phyloP scores from a whole-genome alignment of 306 rosid genomes.

The Myrica gale region DNA sequence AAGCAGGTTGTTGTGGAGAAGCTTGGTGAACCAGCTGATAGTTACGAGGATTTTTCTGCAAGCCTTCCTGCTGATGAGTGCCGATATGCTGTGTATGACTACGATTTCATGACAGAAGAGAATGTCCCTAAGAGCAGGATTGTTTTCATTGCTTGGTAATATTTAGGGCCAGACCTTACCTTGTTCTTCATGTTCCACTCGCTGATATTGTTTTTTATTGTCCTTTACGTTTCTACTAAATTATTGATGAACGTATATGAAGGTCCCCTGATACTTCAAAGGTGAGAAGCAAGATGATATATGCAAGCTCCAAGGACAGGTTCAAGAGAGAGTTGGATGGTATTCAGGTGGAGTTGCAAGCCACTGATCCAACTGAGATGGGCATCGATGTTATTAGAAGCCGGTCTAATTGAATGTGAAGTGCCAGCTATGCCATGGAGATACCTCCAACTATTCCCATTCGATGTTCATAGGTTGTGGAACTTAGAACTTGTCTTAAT shows the following conservation, averaged over 20 bases:
- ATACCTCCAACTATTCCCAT: slow-evolving; percentile 16
- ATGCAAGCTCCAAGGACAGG: slow-evolving; percentile 51
- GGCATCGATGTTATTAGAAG: slow-evolving; percentile 49
- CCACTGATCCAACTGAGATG: slow-evolving; percentile 54
- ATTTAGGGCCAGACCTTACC: neutral
- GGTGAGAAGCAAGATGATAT: slow-evolving; percentile 57
- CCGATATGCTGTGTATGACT: slow-evolving; percentile 57
- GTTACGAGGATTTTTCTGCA: slow-evolving; percentile 45
- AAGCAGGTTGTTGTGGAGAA: slow-evolving; percentile 52
- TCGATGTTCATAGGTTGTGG: slow-evolving; percentile 33
- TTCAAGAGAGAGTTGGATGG: slow-evolving; percentile 53
- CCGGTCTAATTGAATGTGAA: slow-evolving; percentile 33
- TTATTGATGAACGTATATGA: neutral
- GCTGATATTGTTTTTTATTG: neutral
- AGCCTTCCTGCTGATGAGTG: slow-evolving; percentile 52
- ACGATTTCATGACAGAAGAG: slow-evolving; percentile 47
- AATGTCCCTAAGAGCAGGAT: slow-evolving; percentile 56
- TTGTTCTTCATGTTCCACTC: neutral
- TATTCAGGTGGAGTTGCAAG: slow-evolving; percentile 58
- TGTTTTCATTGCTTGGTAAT: slow-evolving; percentile 52
- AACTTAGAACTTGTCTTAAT: slow-evolving; percentile 27
- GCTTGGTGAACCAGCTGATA: slow-evolving; percentile 42
- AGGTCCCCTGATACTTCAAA: slow-evolving; percentile 49
- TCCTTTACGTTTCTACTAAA: neutral
- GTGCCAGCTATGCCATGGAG: slow-evolving; percentile 14